Base-by-base conservation (phyloP, 768 basidiomycete genomes). In the Lentinus tigrinus region DNA sequence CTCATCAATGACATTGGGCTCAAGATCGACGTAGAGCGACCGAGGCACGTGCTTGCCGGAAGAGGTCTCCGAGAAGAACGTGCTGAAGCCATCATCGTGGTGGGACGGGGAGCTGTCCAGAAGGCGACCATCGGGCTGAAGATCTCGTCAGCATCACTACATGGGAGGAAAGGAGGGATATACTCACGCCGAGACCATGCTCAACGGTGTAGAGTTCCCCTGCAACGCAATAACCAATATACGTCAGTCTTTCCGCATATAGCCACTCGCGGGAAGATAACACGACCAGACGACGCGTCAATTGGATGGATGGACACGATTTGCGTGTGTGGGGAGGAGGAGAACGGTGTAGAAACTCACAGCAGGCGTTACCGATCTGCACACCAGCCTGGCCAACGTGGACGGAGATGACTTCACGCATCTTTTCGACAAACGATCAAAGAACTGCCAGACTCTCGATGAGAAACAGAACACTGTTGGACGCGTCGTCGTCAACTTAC, bases 171-270 rank as follows among this genome's bases (percentile, higher is more conserved):
- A 39, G 16, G 51, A 34, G 28, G 36, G 58, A 38, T 40, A 68
- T 26, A 82, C 88, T 77, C 74, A 97, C 96, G 74, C 90, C 95
- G 59, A 99, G 81, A 72, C 95, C 95, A 76, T 98, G 97, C 77
- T 99, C 97, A 68, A 97, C 88, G 70, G 95, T 97, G 81, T 99
- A 99, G 61, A 98, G 85, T 78, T 98, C 96, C 96, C 93, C 92
- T 94, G 73, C 27, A 69, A 73, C 67, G 48, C 47, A 36, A 44
- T 37, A 50, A 38, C n/a, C 56, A 63, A 43, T 28, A 59, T 58
- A 57, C 44, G 62, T 61, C 50, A 57, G 54, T 47, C 59, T 48
- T 28, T 42, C 34, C 26, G 24, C 34, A 52, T 47, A 44, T 9
- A 54, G 44, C 56, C 44, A 49, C 17, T 23, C 19, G 13, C 26